Conservation (phyloP, 2,329 filamentous ascomycete species). For the Escovopsis weberi region DNA sequence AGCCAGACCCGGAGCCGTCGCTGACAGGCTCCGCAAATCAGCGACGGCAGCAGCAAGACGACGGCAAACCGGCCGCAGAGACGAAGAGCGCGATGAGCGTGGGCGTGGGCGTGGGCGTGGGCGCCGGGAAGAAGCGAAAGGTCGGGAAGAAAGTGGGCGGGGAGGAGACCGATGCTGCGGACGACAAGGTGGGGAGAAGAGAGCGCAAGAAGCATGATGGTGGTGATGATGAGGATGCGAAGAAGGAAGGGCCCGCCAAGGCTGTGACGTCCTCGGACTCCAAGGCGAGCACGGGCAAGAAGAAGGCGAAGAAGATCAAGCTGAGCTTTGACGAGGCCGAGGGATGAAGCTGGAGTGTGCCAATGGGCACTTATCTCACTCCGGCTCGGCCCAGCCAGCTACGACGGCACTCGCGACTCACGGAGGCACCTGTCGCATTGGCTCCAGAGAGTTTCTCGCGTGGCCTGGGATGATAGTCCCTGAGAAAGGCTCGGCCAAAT, state of each 20-base stretch:
- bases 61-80: conserved; percentile 12
- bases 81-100: conserved; percentile 11
- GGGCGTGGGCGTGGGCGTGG: conserved; percentile 14
- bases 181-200: neutral
- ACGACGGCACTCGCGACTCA: no score
- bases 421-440: no score
- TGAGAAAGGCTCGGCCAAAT: no score
- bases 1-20: conserved; percentile 8
- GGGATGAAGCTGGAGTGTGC: conserved; percentile 12
- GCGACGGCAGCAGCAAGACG: conserved; percentile 18
- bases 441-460: no score
- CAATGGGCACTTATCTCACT: neutral
- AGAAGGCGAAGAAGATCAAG: conserved; percentile 50
- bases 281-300: conserved; percentile 25
- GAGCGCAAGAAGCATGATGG: no score
- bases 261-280: conserved; percentile 4
- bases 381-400: neutral
- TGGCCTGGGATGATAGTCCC: no score
- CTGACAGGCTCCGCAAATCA: conserved; percentile 10
- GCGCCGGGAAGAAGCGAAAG: conserved; percentile 32
- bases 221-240: no score
- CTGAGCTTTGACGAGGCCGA: conserved; percentile 53
- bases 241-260: conserved; percentile 5
- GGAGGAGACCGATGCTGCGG: conserved; percentile 13
- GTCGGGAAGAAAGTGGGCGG: conserved; percentile 24